phyloP scores from a whole-genome alignment of 345 rosid genomes.

The Eucalyptus marginata region DNA sequence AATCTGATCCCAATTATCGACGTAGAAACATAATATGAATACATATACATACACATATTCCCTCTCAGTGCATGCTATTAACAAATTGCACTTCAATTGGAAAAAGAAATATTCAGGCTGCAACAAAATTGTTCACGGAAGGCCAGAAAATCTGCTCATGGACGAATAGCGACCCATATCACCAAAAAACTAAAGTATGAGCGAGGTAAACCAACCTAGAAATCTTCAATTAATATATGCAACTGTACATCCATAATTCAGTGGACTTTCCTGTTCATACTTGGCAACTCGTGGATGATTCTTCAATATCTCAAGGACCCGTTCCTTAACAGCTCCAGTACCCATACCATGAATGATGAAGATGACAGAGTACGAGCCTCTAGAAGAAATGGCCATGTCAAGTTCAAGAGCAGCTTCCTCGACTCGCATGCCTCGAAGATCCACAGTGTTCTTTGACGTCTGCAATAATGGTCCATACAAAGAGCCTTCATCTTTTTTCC shows the following conservation, averaged over 20 bases:
- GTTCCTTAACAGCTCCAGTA: conserved; percentile 59
- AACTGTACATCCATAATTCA: conserved; percentile 85
- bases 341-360: conserved; percentile 83
- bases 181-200: background rate
- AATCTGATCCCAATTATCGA: background rate
- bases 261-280: conserved; percentile 61
- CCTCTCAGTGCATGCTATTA: background rate
- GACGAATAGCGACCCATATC: background rate
- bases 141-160: background rate
- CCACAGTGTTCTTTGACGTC: conserved; percentile 70
- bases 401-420: conserved; percentile 72
- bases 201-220: background rate
- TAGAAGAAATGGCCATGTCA: conserved; percentile 42
- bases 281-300: conserved; percentile 51
- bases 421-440: conserved; percentile 72
- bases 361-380: conserved; percentile 37
- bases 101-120: background rate
- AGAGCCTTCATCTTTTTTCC: conserved; percentile 8
- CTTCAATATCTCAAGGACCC: conserved; percentile 42
- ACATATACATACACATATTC: background rate
- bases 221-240: conserved; percentile 60
- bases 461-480: conserved; percentile 34
- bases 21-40: background rate
- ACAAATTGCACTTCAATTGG: background rate
- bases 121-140: background rate